phyloP scores from a whole-genome alignment of 345 rosid species.

The rapeseed (Brassica napus) region DNA sequence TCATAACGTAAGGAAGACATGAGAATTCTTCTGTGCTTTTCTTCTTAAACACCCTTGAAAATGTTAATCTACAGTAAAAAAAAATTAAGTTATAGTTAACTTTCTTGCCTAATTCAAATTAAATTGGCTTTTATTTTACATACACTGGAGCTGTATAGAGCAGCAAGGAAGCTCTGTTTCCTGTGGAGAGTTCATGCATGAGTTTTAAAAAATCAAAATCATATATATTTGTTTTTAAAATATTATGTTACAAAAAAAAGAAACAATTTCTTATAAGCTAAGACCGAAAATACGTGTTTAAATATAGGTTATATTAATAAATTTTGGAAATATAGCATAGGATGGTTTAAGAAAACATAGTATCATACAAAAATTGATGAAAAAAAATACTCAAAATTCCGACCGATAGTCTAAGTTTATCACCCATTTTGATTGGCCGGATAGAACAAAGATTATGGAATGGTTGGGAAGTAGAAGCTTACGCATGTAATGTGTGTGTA shows the following conservation, averaged over 20 bases:
- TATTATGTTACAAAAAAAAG: not conserved
- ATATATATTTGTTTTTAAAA: conserved; percentile 12
- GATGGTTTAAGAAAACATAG: not conserved
- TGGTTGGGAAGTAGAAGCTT: conserved; percentile 20
- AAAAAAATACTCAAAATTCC: conserved; percentile 61
- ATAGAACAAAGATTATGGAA: conserved; percentile 20
- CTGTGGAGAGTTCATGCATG: conserved; percentile 44
- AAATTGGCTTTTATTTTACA: not conserved
- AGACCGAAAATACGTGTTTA: not conserved
- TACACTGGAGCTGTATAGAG: conserved; percentile 78
- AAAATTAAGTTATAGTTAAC: not conserved
- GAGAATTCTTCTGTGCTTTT: conserved; percentile 78
- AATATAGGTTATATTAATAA: not conserved
- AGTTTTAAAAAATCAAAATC: not conserved
- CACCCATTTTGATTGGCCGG: conserved; percentile 47
- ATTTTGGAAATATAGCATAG: not conserved
- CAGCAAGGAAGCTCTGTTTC: conserved; percentile 76
- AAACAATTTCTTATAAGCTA: not conserved
- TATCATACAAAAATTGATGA: not conserved
- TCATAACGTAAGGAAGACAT: conserved; percentile 67
- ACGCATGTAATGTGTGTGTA: conserved; percentile 6
- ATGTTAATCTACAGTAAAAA: conserved; percentile 61
- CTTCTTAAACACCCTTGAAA: conserved; percentile 63
- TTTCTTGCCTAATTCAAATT: not conserved
- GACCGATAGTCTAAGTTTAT: conserved; percentile 57